Conservation (phyloP, 805 yeast genomes). For the Cyberlindnera mississippiensis region DNA sequence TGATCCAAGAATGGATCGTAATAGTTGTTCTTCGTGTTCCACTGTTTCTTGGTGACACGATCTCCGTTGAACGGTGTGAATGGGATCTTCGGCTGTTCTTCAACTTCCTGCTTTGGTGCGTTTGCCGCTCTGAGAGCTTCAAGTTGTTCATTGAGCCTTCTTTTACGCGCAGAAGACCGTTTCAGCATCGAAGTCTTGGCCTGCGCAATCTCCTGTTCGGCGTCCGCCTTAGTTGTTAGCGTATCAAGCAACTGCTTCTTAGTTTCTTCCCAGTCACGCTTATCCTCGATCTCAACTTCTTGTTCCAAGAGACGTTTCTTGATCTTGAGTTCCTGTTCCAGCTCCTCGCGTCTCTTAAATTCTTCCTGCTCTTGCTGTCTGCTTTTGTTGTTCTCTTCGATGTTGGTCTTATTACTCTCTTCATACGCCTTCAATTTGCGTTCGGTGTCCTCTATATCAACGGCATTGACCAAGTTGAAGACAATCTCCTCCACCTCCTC, state of each 20-base stretch:
- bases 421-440: slow-evolving; percentile 65
- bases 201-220: slow-evolving; percentile 47
- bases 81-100: slow-evolving; percentile 42
- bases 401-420: slow-evolving; percentile 66
- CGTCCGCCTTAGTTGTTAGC: slow-evolving; percentile 41
- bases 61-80: slow-evolving; percentile 96
- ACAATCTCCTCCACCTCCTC: slow-evolving; percentile 82
- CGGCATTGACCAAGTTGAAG: slow-evolving; percentile 66
- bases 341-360: slow-evolving; percentile 57
- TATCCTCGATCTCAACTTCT: slow-evolving; percentile 60
- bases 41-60: slow-evolving; percentile 53
- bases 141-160: slow-evolving; percentile 39
- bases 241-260: slow-evolving; percentile 54
- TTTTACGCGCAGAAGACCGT: slow-evolving; percentile 61
- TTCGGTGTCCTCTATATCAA: slow-evolving; percentile 67
- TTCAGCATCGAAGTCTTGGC: slow-evolving; percentile 53
- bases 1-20: slow-evolving; percentile 62
- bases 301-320: slow-evolving; percentile 50
- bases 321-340: slow-evolving; percentile 62
- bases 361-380: slow-evolving; percentile 68
- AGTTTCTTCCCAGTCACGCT: slow-evolving; percentile 49
- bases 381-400: slow-evolving; percentile 69
- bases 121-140: slow-evolving; percentile 29
- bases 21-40: slow-evolving; percentile 44
- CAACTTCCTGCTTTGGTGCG: slow-evolving; percentile 27